Conservation (phyloP, 2,329 filamentous ascomycete species). For the Fusarium sp. region DNA sequence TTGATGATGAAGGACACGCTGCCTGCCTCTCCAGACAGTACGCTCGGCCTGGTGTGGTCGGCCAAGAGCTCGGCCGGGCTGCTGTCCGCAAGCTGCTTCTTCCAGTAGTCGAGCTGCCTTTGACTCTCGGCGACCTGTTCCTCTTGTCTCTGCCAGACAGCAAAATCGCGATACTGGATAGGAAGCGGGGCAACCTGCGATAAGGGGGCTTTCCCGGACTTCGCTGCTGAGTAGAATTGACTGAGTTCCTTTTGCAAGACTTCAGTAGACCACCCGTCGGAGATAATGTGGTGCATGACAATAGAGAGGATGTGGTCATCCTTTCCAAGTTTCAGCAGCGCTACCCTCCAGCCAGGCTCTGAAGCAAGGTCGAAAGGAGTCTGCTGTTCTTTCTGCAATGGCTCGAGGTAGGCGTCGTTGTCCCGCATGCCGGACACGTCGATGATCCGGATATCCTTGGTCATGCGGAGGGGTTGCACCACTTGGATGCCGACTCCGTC, state of each 20-base stretch:
- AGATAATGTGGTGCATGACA: slow-evolving; percentile 39
- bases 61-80: slow-evolving; percentile 19
- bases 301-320: slow-evolving; percentile 26
- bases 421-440: background rate
- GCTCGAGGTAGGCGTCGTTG: background rate
- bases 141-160: slow-evolving; percentile 39
- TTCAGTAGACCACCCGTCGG: slow-evolving; percentile 39
- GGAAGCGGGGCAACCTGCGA: slow-evolving; percentile 35
- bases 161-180: slow-evolving; percentile 20
- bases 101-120: slow-evolving; percentile 5
- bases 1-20: background rate
- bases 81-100: background rate
- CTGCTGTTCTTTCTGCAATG: slow-evolving; percentile 6
- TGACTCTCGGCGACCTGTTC: slow-evolving; percentile 37
- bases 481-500: background rate
- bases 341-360: slow-evolving; percentile 16
- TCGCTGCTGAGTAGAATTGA: slow-evolving; percentile 21
- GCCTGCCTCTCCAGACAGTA: background rate
- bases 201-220: slow-evolving; percentile 14
- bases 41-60: slow-evolving; percentile 10
- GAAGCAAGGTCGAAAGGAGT: slow-evolving; percentile 1
- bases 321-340: background rate
- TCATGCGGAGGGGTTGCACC: slow-evolving; percentile 9
- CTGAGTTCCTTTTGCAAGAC: slow-evolving; percentile 15
- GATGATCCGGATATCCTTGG: slow-evolving; percentile 1